phyloP scores from a whole-genome alignment of 2,329 filamentous ascomycete genomes.

The Ascosphaera pollenicola region DNA sequence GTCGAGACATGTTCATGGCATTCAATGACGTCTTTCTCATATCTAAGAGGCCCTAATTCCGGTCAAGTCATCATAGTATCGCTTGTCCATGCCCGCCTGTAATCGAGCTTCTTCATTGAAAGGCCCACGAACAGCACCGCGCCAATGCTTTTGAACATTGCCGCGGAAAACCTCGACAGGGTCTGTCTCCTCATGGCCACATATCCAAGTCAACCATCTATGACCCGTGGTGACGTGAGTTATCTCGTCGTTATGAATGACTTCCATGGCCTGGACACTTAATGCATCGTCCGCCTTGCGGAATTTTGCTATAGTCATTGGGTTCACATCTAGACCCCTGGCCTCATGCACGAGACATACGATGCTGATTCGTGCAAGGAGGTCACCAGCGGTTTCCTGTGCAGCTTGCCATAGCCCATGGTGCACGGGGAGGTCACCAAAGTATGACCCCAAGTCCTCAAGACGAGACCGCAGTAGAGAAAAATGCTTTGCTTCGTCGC shows the following conservation, averaged over 20 bases:
- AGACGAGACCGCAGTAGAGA: constrained; percentile 23
- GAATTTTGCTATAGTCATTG: constrained; percentile 26
- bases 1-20: neutral
- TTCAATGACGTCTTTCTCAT: neutral
- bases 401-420: constrained; percentile 26
- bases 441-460: constrained; percentile 23
- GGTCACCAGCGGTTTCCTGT: constrained; percentile 20
- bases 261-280: constrained; percentile 19
- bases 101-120: constrained; percentile 23
- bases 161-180: constrained; percentile 23
- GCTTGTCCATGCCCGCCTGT: constrained; percentile 23
- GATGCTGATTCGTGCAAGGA: constrained; percentile 24
- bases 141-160: constrained; percentile 23
- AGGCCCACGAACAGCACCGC: constrained; percentile 21
- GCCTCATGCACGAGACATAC: constrained; percentile 28
- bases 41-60: neutral
- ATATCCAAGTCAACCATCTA: constrained; percentile 26
- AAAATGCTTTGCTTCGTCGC: constrained; percentile 27
- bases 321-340: constrained; percentile 25
- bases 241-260: constrained; percentile 28
- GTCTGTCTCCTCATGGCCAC: constrained; percentile 22
- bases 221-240: constrained; percentile 28
- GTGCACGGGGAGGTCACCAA: constrained; percentile 24
- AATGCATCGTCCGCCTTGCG: constrained; percentile 16
- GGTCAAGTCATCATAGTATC: constrained; percentile 18